Evolutionary conservation across 2,329 filamentous ascomycete species (phyloP), one percentile per base, ranked within the genome.

Genomic region (Amauroascus niger): DNA sequence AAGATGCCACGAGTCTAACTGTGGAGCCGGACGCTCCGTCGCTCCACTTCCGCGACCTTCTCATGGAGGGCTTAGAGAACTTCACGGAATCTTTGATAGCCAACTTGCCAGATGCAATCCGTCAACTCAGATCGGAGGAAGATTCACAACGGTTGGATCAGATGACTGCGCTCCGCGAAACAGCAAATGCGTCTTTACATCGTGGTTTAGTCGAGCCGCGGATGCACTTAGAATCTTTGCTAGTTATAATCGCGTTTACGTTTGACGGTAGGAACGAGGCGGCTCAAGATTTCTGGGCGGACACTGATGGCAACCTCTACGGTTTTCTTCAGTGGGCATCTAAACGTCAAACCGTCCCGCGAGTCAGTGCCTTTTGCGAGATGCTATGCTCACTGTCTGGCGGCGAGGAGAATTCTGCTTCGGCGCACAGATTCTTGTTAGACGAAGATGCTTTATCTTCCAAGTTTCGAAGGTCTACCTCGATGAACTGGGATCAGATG

Each of bases 251-350:
- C 56, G 86, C 93, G 3, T 95, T 93, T 65, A 81, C 89, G 3
- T 98, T 91, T 64, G 88, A 97, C 63, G 82, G 85, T 28, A 84
- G 89, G 33, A 81, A 86, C 14, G 88, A 95, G 49, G 86, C 88
- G 24, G 88, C 90, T 8, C 82, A 87, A 63, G 86, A 84, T 44
- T 97, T 97, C 61, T 98, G 93, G 93, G 80, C 80, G 30, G 90
- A 96, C 64, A 83, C 86, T 1, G 93, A 98, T 63, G 89, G 89
- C 64, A 95, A 96, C 61, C 75, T 98, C 30, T 87, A 90, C 58
- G 93, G 93, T 0, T 98, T 98, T 66, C 78, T 98, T 66, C 87
- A 95, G 59, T 98, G 93, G 93, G 87, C 90, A n/a, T 95, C 93
- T 2, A 85, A 88, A 61, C 80, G 93, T 62, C 89, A 95, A 57